Evolutionary conservation across 139 green algal genomes (phyloP).

Genomic region (Trebouxia sp.): DNA sequence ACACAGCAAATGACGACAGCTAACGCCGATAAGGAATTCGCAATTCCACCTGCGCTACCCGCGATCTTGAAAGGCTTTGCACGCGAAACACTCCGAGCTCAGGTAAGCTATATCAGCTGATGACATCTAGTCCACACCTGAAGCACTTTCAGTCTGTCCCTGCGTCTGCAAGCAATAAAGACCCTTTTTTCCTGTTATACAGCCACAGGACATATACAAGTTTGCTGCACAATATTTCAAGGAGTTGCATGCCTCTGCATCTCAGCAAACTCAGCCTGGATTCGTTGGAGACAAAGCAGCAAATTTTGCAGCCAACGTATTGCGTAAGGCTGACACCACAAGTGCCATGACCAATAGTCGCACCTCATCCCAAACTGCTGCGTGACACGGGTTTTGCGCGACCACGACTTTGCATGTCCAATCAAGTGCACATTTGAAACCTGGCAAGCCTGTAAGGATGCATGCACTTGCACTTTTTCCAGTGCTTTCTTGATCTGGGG

Average conservation of each 20-base stretch:
- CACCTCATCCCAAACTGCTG: too few relatives aligned
- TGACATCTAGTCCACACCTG: neutral
- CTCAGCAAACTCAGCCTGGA: neutral
- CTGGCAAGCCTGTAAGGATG: too few relatives aligned
- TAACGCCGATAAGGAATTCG: neutral
- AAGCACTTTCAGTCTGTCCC: neutral
- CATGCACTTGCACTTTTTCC: too few relatives aligned
- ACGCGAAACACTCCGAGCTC: neutral
- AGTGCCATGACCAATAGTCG: too few relatives aligned
- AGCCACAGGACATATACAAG: slow-evolving; percentile 15
- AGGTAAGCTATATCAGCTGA: neutral
- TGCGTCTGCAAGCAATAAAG: neutral
- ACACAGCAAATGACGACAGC: neutral
- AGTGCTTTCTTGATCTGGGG: too few relatives aligned
- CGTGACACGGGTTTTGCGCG: too few relatives aligned
- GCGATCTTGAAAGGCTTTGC: slow-evolving; percentile 24
- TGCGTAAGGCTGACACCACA: neutral
- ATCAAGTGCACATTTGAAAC: too few relatives aligned
- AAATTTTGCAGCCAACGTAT: neutral
- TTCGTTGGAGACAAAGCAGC: neutral
- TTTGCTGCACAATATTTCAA: slow-evolving; percentile 25
- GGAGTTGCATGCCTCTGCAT: neutral
- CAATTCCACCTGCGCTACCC: neutral
- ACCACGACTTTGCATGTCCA: too few relatives aligned
- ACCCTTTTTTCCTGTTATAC: neutral